Conservation (phyloP, 495 filamentous ascomycete genomes). For the Parachaetomium inaequale region DNA sequence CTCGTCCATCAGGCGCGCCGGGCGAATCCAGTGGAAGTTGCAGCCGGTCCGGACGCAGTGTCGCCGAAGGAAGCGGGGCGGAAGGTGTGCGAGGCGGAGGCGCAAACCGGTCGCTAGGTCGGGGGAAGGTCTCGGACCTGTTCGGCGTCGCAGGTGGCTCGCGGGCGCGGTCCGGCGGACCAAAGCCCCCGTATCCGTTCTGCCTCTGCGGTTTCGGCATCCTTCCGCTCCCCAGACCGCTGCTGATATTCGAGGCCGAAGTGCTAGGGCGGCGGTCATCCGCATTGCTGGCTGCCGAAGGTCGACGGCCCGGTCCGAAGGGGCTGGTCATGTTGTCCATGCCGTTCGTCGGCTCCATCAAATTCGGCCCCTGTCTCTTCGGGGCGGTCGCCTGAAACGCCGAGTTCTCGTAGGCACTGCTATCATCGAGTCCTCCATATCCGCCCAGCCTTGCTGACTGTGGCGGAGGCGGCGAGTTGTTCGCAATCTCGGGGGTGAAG, state of each 20-base stretch:
- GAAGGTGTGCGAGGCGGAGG: slow-evolving; percentile 46
- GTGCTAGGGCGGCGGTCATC: slow-evolving; percentile 39
- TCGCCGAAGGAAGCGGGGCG: slow-evolving; percentile 33
- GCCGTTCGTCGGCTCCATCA: slow-evolving; percentile 55
- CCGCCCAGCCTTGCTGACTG: slow-evolving; percentile 34
- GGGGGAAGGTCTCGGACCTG: slow-evolving; percentile 57
- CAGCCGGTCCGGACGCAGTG: slow-evolving; percentile 33
- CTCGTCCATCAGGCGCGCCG: slow-evolving; percentile 19
- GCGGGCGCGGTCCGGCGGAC: slow-evolving; percentile 36
- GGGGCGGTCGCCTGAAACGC: slow-evolving; percentile 32
- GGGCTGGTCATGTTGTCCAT: slow-evolving; percentile 50
- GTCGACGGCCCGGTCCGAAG: slow-evolving; percentile 48
- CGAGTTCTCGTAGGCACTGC: slow-evolving; percentile 50
- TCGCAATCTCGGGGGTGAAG: slow-evolving; percentile 39
- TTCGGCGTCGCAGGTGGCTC: slow-evolving; percentile 40
- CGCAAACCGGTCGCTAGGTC: slow-evolving; percentile 35
- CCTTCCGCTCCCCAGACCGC: slow-evolving; percentile 33
- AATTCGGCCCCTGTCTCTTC: slow-evolving; percentile 46
- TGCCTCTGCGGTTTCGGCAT: slow-evolving; percentile 41
- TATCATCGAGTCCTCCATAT: slow-evolving; percentile 44
- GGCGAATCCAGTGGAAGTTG: slow-evolving; percentile 33
- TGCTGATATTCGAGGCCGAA: slow-evolving; percentile 41
- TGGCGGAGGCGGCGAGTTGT: slow-evolving; percentile 29
- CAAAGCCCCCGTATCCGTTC: slow-evolving; percentile 52
- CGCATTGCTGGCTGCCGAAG: slow-evolving; percentile 21